Evolutionary conservation across 129 eudicot species (phyloP).

Genomic region (Chrysanthemum makinoi): DNA sequence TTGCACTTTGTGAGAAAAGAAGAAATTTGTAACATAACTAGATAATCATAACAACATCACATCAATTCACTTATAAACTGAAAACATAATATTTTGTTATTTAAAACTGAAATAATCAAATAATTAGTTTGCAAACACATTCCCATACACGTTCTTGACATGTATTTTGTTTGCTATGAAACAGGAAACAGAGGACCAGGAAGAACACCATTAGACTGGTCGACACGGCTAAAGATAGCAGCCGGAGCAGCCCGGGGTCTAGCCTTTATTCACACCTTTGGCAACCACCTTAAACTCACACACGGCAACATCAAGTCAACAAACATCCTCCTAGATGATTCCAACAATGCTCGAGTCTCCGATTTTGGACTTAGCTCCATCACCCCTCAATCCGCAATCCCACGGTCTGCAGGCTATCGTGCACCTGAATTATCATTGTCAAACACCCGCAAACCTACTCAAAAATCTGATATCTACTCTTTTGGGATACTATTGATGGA

Average conservation of each 20-base stretch:
- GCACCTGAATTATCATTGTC: slow-evolving; percentile 62
- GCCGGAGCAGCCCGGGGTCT: slow-evolving; percentile 77
- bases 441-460: slow-evolving; percentile 49
- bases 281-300: slow-evolving; percentile 50
- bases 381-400: slow-evolving; percentile 33
- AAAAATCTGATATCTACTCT: slow-evolving; percentile 74
- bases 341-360: slow-evolving; percentile 61
- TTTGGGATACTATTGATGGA: slow-evolving; percentile 84
- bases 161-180: not conserved
- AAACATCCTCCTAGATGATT: slow-evolving; percentile 66
- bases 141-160: too few species aligned
- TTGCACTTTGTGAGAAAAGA: too few species aligned
- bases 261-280: slow-evolving; percentile 59
- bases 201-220: slow-evolving; percentile 90
- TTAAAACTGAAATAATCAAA: too few species aligned
- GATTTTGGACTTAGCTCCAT: slow-evolving; percentile 70
- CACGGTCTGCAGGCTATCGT: slow-evolving; percentile 59
- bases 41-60: too few species aligned
- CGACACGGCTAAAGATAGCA: slow-evolving; percentile 72
- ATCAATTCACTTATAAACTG: too few species aligned
- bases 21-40: too few species aligned
- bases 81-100: too few species aligned
- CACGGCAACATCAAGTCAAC: slow-evolving; percentile 95
- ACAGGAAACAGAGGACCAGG: slow-evolving; percentile 97
- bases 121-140: too few species aligned